phyloP scores from a whole-genome alignment of 2,329 filamentous ascomycete genomes.

The Aspergillus sp. region DNA sequence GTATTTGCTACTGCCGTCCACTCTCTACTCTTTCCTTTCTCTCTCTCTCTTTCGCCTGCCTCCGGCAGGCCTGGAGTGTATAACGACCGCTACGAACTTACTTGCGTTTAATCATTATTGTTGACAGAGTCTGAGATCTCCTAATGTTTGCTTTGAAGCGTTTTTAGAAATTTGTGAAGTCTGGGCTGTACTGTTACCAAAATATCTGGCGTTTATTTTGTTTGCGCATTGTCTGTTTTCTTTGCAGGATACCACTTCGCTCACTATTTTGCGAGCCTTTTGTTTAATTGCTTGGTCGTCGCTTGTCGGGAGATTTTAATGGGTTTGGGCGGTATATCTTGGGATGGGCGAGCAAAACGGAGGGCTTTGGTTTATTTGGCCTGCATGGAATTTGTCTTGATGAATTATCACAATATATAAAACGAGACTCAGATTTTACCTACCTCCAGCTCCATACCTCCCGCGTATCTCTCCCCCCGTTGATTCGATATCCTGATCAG shows the following conservation, averaged over 20 bases:
- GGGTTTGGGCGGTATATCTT: constrained; percentile 5
- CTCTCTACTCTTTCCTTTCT: constrained; percentile 12
- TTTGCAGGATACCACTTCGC: constrained; percentile 33
- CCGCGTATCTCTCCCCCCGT: background rate
- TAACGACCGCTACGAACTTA: constrained; percentile 24
- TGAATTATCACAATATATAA: background rate
- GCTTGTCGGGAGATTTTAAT: constrained; percentile 6
- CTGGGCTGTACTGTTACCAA: constrained; percentile 26
- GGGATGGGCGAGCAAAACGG: background rate
- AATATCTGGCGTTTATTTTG: constrained; percentile 24
- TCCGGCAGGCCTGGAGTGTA: constrained; percentile 20
- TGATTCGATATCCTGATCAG: constrained; percentile 6
- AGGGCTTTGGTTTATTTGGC: background rate
- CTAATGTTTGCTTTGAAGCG: constrained; percentile 22
- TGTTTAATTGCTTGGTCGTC: constrained; percentile 9
- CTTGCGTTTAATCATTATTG: constrained; percentile 17
- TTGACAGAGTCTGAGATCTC: constrained; percentile 6
- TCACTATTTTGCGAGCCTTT: constrained; percentile 16
- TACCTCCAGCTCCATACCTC: background rate
- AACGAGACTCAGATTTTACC: background rate
- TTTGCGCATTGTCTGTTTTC: constrained; percentile 17
- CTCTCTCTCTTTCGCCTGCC: constrained; percentile 8
- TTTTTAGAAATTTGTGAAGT: constrained; percentile 24
- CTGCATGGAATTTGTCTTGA: background rate
- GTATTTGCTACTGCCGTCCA: constrained; percentile 14